phyloP scores from a whole-genome alignment of 495 filamentous ascomycete genomes.

The Chaetomium fimeti region DNA sequence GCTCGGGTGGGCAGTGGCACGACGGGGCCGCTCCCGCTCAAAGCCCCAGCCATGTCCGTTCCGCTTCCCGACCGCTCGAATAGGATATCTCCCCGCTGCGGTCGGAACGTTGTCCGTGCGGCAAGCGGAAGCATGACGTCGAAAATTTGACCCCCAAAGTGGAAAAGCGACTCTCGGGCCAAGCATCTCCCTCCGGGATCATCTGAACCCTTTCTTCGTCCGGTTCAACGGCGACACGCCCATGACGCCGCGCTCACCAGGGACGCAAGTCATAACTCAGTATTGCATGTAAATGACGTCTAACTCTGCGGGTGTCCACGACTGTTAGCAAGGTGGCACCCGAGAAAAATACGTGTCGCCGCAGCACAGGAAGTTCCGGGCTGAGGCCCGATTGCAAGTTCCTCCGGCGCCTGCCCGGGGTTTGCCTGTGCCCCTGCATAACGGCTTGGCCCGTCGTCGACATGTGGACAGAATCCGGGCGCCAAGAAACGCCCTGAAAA shows the following conservation, averaged over 20 bases:
- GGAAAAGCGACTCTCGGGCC: too few relatives aligned
- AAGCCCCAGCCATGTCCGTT: not conserved
- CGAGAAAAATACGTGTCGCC: not conserved
- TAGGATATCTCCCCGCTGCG: not conserved
- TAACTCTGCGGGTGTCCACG: not conserved
- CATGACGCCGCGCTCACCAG: not conserved
- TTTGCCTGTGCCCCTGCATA: not conserved
- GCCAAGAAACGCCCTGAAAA: conserved; percentile 19
- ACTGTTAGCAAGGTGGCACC: not conserved
- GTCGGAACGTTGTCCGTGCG: not conserved
- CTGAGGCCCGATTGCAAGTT: too few relatives aligned
- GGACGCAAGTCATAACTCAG: not conserved
- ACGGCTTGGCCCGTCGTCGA: not conserved
- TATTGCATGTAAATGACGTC: too few relatives aligned
- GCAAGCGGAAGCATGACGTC: not conserved
- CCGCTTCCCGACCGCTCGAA: not conserved
- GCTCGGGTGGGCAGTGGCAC: not conserved
- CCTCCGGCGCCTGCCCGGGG: too few relatives aligned
- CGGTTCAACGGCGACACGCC: not conserved
- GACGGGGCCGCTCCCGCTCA: not conserved
- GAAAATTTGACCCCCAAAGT: not conserved
- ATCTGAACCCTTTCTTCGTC: not conserved
- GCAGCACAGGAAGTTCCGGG: not conserved
- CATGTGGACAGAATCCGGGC: not conserved
- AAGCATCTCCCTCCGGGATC: not conserved